Percentiles rank a stretch among this genome's conserved stretches.
Conservation (phyloP, 2,329 filamentous ascomycete species). For the Diaporthe australafricana region DNA sequence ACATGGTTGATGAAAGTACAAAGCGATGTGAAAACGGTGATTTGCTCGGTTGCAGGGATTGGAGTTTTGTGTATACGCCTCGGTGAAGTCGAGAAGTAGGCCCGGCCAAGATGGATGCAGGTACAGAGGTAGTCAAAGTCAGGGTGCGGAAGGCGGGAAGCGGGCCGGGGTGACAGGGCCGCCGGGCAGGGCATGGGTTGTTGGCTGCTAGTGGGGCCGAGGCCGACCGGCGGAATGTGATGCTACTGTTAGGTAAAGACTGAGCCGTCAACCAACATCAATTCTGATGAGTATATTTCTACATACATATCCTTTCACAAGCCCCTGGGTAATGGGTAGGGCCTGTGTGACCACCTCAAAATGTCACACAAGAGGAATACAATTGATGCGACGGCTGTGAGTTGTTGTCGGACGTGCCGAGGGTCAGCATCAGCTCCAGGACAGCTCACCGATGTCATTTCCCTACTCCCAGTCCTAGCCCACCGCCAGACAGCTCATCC, state of each 20-base stretch:
- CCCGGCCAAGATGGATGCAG: not conserved
- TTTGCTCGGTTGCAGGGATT: not conserved
- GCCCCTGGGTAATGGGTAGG: not conserved
- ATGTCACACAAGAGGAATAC: not conserved
- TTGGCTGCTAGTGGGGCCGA: no score
- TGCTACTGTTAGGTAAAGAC: not conserved
- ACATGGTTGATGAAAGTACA: not conserved
- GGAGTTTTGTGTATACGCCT: not conserved
- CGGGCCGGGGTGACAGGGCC: not conserved
- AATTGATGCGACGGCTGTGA: not conserved
- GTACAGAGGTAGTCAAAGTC: no score
- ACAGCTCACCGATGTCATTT: not conserved
- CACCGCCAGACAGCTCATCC: conserved; percentile 11
- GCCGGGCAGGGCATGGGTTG: no score
- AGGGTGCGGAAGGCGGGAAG: not conserved
- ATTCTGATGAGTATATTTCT: not conserved
- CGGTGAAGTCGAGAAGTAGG: not conserved
- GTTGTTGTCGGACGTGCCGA: conserved; percentile 18
- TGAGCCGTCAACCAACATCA: not conserved
- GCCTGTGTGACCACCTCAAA: not conserved
- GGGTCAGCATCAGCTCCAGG: not conserved
- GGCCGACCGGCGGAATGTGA: no score
- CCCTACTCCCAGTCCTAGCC: not conserved
- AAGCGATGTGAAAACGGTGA: no score
- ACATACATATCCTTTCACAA: not conserved